Evolutionary conservation across 306 rosid species (phyloP), one percentile per base, ranked within the genome.

Genomic region (Ziziphus jujuba): DNA sequence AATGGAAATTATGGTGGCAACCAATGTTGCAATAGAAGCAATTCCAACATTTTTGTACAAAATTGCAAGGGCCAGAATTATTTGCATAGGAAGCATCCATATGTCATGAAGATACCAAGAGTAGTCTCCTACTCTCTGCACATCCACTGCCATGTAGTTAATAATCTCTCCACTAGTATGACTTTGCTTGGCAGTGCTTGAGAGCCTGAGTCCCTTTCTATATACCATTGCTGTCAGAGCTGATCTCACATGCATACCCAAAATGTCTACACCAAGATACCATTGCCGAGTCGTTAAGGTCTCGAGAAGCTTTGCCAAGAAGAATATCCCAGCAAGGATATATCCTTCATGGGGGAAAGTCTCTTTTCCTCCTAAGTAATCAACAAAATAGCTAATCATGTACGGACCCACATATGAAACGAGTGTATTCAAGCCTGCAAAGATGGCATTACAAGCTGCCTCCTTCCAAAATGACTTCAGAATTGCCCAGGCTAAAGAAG

Each of bases 21-120:
- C 76, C 75, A 95, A 75, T 16, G 99, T 91, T 0, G 99, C 97
- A 58, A 95, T 54, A 51, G 92, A 85, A 71, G 99, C 97, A 75
- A 91, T 91, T 45, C 99, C 99, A 38, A 95, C 96, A 61, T 87
- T 95, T 95, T 95, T 95, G 81, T 95, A 95, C 77, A 95, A 79
- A 81, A 95, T 95, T 21, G 89, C 92, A 21, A 95, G 95, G 71
- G 99, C 99, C 25, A 95, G 89, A 72, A 88, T 79, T 72, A 95
- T 95, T 76, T 95, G 99, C 79, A 95, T 49, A 40, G 97, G 99
- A 73, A 95, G 97, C 96, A 95, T 91, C 99, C 99, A 95, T 79
- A 89, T 80, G 77, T 95, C 99, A 74, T 95, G 97, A 65, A 95
- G 91, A 75, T 90, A 95, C 99, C 99, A 95, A 21, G 99, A 83